These are phyloP conservation scores for Curvularia eragrostidis DNA, from an alignment of 2,329 filamentous ascomycete species.

Conservation along the genomic window DNA sequence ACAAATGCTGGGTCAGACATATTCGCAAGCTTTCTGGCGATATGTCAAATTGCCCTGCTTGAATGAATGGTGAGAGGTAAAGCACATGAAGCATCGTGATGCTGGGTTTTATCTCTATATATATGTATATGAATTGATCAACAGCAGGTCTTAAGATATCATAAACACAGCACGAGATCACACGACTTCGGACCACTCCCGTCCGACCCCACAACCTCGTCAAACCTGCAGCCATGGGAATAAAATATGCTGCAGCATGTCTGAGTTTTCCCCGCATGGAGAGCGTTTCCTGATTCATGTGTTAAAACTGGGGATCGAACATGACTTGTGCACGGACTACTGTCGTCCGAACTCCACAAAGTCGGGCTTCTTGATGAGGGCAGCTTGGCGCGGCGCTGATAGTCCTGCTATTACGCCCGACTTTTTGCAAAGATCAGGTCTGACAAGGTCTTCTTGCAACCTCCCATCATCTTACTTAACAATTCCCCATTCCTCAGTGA, in stretches of 20 bases:
- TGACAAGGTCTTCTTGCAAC: neutral
- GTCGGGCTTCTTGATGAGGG: neutral
- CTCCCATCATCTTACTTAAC: neutral
- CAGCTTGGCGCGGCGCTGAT: neutral
- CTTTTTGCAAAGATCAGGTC: neutral
- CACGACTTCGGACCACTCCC: conserved; percentile 22
- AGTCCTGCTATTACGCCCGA: neutral
- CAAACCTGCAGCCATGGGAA: conserved; percentile 8
- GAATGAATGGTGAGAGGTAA: neutral
- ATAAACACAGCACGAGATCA: conserved; percentile 16
- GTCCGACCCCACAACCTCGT: conserved; percentile 22
- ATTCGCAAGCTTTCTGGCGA: neutral
- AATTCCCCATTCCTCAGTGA: neutral
- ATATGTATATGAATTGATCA: conserved; percentile 14
- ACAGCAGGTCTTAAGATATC: conserved; percentile 3
- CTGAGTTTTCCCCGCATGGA: conserved; percentile 17
- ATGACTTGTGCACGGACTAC: conserved; percentile 25
- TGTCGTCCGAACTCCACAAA: conserved; percentile 30
- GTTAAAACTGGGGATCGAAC: conserved; percentile 10
- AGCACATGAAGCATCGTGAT: neutral
- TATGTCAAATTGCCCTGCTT: neutral
- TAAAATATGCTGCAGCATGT: conserved; percentile 6
- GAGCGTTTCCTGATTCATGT: conserved; percentile 15
- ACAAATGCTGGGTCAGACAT: conserved; percentile 7
- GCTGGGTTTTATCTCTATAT: neutral